Evolutionary conservation across 352 stramenopile species (phyloP).

Genomic region (Phytophthora colocasiae): DNA sequence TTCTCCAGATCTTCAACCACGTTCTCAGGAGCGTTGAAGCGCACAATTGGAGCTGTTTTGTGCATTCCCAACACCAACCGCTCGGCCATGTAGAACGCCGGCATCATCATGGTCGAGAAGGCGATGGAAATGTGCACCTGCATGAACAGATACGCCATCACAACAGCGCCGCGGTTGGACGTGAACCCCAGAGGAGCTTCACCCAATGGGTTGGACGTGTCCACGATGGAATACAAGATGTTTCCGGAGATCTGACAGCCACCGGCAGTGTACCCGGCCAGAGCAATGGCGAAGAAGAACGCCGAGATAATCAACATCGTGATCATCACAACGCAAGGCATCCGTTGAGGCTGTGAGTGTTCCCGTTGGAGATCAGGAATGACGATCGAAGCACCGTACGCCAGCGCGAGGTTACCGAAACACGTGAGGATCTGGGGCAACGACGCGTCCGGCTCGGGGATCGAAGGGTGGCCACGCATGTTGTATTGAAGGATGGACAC

Average conservation of each 20-base stretch:
- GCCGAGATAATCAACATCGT: conserved; percentile 22
- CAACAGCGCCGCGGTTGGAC: conserved; percentile 41
- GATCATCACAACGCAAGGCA: conserved; percentile 20
- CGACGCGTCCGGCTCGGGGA: conserved; percentile 19
- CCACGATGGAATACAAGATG: conserved; percentile 21
- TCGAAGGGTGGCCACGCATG: conserved; percentile 24
- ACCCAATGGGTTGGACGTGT: conserved; percentile 21
- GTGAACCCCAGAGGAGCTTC: conserved; percentile 49
- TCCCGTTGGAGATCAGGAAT: conserved; percentile 27
- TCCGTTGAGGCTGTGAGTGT: conserved; percentile 22
- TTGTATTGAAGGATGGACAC: conserved; percentile 25
- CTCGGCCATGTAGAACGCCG: conserved; percentile 49
- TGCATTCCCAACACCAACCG: conserved; percentile 30
- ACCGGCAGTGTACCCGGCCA: conserved; percentile 17
- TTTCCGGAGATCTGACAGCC: conserved; percentile 28
- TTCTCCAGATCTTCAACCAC: conserved; percentile 26
- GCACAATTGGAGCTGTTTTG: conserved; percentile 30
- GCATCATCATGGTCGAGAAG: conserved; percentile 56
- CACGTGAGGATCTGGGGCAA: conserved; percentile 22
- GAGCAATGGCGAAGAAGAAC: conserved; percentile 28
- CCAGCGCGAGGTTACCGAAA: conserved; percentile 22
- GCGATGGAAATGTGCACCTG: conserved; percentile 51
- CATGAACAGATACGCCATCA: conserved; percentile 58
- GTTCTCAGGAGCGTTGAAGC: conserved; percentile 23
- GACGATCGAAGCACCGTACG: conserved; percentile 19